Evolutionary conservation across 2,329 filamentous ascomycete species (phyloP).

Genomic region (Bretziella fagacearum): DNA sequence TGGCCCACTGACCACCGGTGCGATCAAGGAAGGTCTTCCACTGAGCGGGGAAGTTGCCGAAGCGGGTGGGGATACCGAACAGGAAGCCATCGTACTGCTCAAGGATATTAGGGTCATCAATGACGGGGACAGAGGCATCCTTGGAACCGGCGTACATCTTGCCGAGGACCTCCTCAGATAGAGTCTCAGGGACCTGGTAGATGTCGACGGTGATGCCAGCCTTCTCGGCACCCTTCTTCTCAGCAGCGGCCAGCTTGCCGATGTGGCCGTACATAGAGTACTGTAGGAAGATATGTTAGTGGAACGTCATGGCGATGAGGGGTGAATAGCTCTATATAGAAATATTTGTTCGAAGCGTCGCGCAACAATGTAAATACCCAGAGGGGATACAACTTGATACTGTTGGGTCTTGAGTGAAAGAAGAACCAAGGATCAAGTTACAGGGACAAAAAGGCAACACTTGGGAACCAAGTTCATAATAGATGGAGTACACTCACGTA

Average conservation of each 20-base stretch:
- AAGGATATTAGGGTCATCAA: constrained; percentile 40
- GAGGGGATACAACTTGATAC: too few relatives aligned
- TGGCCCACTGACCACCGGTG: constrained; percentile 69
- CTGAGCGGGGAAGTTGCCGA: constrained; percentile 92
- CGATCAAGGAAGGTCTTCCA: constrained; percentile 91
- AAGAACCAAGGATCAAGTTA: background rate
- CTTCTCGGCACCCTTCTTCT: constrained; percentile 76
- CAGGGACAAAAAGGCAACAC: constrained; percentile 3
- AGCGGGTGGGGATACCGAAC: constrained; percentile 87
- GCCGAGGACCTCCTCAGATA: constrained; percentile 59
- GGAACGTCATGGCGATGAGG: background rate
- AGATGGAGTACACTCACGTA: constrained; percentile 65
- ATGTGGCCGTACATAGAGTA: constrained; percentile 95
- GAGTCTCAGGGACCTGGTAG: constrained; percentile 81
- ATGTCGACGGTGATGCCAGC: constrained; percentile 69
- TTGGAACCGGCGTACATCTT: constrained; percentile 89
- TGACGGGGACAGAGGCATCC: constrained; percentile 45
- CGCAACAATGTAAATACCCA: too few relatives aligned
- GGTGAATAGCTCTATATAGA: background rate
- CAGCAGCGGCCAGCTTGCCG: constrained; percentile 64
- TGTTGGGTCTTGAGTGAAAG: background rate
- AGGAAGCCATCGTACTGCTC: constrained; percentile 75
- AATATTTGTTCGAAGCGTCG: too few relatives aligned
- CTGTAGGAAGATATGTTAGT: constrained; percentile 26
- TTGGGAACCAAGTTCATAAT: too few relatives aligned